These are phyloP conservation scores for Nepenthes mirabilis DNA, from an alignment of 148 eudicot species.

Conservation along the genomic window DNA sequence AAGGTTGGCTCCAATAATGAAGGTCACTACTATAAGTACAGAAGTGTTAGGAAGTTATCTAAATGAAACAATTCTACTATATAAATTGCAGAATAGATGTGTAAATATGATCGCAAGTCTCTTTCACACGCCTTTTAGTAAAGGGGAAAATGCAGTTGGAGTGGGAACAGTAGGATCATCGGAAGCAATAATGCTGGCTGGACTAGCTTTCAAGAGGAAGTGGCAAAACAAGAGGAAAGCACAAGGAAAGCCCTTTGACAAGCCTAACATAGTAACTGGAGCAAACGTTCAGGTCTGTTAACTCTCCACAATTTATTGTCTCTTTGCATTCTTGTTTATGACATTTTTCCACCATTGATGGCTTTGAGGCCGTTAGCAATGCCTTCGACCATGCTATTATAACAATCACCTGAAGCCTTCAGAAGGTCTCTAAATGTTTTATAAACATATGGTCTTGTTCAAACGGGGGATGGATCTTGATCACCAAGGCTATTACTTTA, in stretches of 20 bases:
- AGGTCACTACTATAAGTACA: too few relatives aligned
- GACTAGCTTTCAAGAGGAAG: conserved; percentile 38
- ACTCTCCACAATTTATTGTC: background rate
- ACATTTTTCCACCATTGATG: too few relatives aligned
- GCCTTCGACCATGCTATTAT: too few relatives aligned
- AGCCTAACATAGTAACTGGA: conserved; percentile 36
- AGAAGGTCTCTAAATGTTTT: too few relatives aligned
- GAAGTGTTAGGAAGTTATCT: background rate
- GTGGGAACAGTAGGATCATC: conserved; percentile 43
- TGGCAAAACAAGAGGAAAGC: conserved; percentile 35
- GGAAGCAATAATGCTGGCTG: conserved; percentile 38
- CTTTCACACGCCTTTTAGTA: conserved; percentile 28
- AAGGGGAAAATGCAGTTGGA: conserved; percentile 24
- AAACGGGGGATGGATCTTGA: too few relatives aligned
- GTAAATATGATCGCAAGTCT: conserved; percentile 31
- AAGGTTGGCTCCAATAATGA: too few relatives aligned
- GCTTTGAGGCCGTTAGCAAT: too few relatives aligned
- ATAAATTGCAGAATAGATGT: conserved; percentile 25
- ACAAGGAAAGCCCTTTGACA: conserved; percentile 34
- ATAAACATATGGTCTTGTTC: too few relatives aligned
- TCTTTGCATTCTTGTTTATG: too few relatives aligned
- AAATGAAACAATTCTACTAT: background rate
- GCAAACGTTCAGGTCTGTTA: conserved; percentile 30
- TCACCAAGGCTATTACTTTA: too few relatives aligned
- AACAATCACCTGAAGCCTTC: too few relatives aligned